phyloP scores from a whole-genome alignment of 2,329 filamentous ascomycete genomes.

The Aspergillus niger region DNA sequence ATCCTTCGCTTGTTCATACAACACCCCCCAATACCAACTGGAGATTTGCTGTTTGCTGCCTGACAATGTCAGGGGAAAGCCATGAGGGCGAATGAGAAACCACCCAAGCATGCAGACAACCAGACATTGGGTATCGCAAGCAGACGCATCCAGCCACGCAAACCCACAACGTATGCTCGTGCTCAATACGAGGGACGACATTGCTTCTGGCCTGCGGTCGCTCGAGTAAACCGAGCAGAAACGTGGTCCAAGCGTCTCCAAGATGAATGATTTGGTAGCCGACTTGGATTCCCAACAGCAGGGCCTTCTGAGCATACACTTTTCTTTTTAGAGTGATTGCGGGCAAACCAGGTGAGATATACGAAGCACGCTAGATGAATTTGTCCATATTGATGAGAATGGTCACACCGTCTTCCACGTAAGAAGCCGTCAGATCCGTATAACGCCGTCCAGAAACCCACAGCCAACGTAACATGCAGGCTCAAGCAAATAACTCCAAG shows the following conservation, averaged over 20 bases:
- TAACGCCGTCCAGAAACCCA: constrained; percentile 41
- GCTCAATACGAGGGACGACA: neutral
- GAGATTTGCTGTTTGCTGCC: neutral
- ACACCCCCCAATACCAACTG: neutral
- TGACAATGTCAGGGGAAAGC: neutral
- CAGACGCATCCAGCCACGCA: neutral
- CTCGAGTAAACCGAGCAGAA: neutral
- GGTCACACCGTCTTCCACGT: constrained; percentile 36
- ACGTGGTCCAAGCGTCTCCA: neutral
- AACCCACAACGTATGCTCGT: neutral
- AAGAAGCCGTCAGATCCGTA: constrained; percentile 40
- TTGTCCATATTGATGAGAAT: constrained; percentile 40
- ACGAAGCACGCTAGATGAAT: constrained; percentile 42
- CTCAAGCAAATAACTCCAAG: constrained; percentile 37
- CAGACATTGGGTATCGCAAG: neutral
- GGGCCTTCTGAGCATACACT: neutral
- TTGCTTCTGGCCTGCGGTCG: neutral
- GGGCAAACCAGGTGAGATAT: constrained; percentile 29
- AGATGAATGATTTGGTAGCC: neutral
- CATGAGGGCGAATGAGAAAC: neutral
- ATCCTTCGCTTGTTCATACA: neutral
- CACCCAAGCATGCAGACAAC: neutral
- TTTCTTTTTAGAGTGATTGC: constrained; percentile 20
- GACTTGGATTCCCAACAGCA: neutral
- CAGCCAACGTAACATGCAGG: constrained; percentile 36